phyloP scores from a whole-genome alignment of 306 rosid species.

The Prunus salicina region DNA sequence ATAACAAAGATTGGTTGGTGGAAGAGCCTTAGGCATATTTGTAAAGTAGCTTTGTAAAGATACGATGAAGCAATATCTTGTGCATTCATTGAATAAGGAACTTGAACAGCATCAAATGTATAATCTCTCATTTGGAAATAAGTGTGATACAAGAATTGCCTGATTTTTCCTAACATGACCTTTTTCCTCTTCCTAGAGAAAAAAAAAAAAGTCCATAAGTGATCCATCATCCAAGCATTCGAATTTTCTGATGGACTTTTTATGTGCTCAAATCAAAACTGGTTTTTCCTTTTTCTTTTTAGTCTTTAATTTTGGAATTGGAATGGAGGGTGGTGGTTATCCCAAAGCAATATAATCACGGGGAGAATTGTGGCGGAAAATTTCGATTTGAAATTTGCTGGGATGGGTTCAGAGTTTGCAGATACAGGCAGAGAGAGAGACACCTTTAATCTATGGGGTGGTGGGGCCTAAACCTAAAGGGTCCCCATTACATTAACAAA shows the following conservation, averaged over 20 bases:
- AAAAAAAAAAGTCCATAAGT: too few relatives aligned
- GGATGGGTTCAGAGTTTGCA: constrained; percentile 11
- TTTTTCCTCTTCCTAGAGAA: too few relatives aligned
- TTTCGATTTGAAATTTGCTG: constrained; percentile 25
- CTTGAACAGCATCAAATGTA: constrained; percentile 29
- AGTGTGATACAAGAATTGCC: background rate
- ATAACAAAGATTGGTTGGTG: constrained; percentile 46
- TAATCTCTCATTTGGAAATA: constrained; percentile 26
- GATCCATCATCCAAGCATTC: background rate
- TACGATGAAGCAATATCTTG: constrained; percentile 24
- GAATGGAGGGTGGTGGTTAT: constrained; percentile 14
- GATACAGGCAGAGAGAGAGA: constrained; percentile 28
- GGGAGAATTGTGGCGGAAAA: constrained; percentile 19
- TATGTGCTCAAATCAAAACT: background rate
- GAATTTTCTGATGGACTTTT: background rate
- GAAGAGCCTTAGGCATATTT: constrained; percentile 39
- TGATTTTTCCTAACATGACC: background rate
- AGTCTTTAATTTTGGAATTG: background rate
- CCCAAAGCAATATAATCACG: constrained; percentile 35
- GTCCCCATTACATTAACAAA: constrained; percentile 21
- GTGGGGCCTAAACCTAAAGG: constrained; percentile 9
- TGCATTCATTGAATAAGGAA: constrained; percentile 48
- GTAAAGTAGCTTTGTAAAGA: constrained; percentile 27
- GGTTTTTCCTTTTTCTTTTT: background rate
- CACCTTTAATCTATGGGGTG: constrained; percentile 31